Conservation (phyloP, 2,329 filamentous ascomycete species). For the Microascus cirrosus region DNA sequence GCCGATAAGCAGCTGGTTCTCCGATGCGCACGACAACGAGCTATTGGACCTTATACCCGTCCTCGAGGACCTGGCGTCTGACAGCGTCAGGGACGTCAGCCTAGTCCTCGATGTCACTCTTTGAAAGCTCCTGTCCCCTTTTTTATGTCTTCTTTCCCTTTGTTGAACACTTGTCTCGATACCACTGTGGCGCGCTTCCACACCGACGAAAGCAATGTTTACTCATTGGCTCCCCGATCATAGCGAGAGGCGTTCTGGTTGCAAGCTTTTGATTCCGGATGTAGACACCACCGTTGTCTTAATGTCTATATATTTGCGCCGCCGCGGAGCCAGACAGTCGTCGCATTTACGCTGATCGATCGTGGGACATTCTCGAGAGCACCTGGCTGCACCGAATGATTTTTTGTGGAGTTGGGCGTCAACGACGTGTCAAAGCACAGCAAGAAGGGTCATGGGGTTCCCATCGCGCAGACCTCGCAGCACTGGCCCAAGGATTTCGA, state of each 20-base stretch:
- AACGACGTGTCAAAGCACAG: slow-evolving; percentile 4
- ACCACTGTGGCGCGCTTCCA: slow-evolving; percentile 12
- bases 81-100: slow-evolving; percentile 89
- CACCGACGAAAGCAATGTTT: slow-evolving; percentile 11
- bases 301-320: slow-evolving; percentile 30
- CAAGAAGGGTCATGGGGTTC: neutral
- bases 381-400: neutral
- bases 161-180: slow-evolving; percentile 1
- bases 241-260: slow-evolving; percentile 46
- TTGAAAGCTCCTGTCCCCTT: slow-evolving; percentile 25
- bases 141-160: slow-evolving; percentile 13
- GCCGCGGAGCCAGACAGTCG: neutral
- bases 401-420: neutral
- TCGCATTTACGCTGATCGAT: neutral
- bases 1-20: slow-evolving; percentile 99
- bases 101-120: slow-evolving; percentile 88
- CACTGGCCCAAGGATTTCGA: neutral
- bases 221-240: slow-evolving; percentile 21
- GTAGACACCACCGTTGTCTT: slow-evolving; percentile 39
- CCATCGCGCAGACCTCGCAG: too few species aligned
- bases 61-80: slow-evolving; percentile 85
- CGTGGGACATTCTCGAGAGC: neutral
- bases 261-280: slow-evolving; percentile 33
- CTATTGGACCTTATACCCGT: slow-evolving; percentile 94
- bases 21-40: slow-evolving; percentile 98